A percentile compares a stretch with the other conserved stretches of the same genome.
phyloP scores from a whole-genome alignment of 2,329 filamentous ascomycete species.

The Huntiella savannae region DNA sequence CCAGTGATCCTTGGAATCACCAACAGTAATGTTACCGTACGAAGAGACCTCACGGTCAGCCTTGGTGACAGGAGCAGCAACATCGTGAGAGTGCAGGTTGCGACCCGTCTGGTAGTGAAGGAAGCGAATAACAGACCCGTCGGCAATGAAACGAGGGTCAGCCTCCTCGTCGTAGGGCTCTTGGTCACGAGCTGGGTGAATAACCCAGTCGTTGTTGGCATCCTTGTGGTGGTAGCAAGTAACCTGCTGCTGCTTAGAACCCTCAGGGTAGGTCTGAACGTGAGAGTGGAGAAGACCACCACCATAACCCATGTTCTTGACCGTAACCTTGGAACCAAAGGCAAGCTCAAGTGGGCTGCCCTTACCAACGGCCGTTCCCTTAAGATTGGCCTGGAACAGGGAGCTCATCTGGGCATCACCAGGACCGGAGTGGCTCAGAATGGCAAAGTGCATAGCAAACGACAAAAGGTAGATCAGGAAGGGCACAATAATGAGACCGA shows the following conservation, averaged over 20 bases:
- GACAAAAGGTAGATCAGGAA: constrained; percentile 87
- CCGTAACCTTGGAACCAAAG: constrained; percentile 68
- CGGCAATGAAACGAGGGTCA: constrained; percentile 56
- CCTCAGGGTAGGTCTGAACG: constrained; percentile 88
- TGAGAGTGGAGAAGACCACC: constrained; percentile 92
- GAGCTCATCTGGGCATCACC: constrained; percentile 99
- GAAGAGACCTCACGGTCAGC: constrained; percentile 80
- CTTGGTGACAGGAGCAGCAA: constrained; percentile 78
- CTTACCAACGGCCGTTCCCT: constrained; percentile 81
- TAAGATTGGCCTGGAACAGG: constrained; percentile 91
- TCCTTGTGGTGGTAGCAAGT: constrained; percentile 99
- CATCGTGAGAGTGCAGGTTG: constrained; percentile 87
- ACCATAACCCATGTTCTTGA: constrained; percentile 99
- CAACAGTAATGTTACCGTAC: constrained; percentile 88
- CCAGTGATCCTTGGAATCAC: constrained; percentile 98
- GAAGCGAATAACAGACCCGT: constrained; percentile 63
- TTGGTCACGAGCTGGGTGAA: constrained; percentile 78
- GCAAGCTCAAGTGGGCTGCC: constrained; percentile 88
- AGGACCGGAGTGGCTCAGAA: constrained; percentile 82
- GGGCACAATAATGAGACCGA: constrained; percentile 76
- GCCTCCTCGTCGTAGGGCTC: constrained; percentile 51
- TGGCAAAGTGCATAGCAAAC: constrained; percentile 85
- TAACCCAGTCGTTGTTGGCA: constrained; percentile 98
- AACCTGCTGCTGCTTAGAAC: constrained; percentile 84
- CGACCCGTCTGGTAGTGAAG: constrained; percentile 92